These are phyloP conservation scores for Cavenderia fasciculata DNA, from an alignment of 78 protist species.

Conservation along the genomic window DNA sequence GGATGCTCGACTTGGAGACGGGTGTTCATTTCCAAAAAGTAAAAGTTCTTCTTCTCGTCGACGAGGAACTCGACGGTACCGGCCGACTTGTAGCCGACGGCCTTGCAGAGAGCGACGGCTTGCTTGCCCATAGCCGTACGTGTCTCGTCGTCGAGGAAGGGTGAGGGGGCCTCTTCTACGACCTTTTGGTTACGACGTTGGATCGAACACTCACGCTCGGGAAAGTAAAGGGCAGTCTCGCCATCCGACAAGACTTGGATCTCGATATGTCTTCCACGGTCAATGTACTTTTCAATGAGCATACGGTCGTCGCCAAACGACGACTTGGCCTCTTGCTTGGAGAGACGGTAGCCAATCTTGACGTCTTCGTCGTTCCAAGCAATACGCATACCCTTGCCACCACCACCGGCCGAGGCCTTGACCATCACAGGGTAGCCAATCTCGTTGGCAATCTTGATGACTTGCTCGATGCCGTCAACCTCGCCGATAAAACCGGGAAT, in stretches of 20 bases:
- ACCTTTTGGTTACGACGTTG: conserved; percentile 97
- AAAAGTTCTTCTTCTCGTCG: conserved; percentile 85
- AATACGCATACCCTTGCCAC: conserved; percentile 96
- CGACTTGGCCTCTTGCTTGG: conserved; percentile 80
- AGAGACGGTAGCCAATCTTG: conserved; percentile 83
- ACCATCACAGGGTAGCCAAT: conserved; percentile 97
- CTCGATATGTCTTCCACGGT: conserved; percentile 98
- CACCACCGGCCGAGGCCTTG: conserved; percentile 98
- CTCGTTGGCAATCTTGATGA: conserved; percentile 81
- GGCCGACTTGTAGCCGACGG: conserved; percentile 93
- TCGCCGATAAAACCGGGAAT: conserved; percentile 95
- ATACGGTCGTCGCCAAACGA: conserved; percentile 95
- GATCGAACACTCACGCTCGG: conserved; percentile 96
- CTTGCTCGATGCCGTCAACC: conserved; percentile 76
- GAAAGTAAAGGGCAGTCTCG: conserved; percentile 83
- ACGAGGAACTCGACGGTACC: conserved; percentile 98
- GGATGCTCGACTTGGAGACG: conserved; percentile 99
- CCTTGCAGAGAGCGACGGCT: conserved; percentile 90
- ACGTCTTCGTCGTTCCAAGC: conserved; percentile 91
- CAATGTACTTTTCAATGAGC: conserved; percentile 95
- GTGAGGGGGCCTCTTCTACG: conserved; percentile 91
- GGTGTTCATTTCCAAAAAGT: conserved; percentile 99
- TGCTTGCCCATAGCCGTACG: conserved; percentile 90
- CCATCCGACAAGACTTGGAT: conserved; percentile 96
- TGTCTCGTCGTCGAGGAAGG: conserved; percentile 82